These are phyloP conservation scores for Globisporangium barbulae DNA, from an alignment of 352 stramenopile genomes.

Conservation along the genomic window DNA sequence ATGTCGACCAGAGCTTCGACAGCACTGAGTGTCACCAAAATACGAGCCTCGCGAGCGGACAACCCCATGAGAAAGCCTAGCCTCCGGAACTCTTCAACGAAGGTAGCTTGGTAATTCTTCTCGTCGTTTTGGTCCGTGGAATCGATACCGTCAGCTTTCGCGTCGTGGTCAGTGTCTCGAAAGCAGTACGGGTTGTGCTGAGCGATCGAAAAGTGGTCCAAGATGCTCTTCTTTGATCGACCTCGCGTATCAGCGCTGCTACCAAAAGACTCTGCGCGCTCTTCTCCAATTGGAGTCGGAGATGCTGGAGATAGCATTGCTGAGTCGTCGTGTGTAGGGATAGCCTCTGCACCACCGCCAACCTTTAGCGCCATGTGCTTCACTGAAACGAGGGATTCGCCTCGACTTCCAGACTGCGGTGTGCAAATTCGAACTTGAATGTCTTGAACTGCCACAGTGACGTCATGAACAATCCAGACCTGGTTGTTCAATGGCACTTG, in stretches of 20 bases:
- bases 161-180: constrained; percentile 41
- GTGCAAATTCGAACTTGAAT: constrained; percentile 69
- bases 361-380: constrained; percentile 50
- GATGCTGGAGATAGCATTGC: neutral
- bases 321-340: constrained; percentile 27
- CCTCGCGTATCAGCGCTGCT: constrained; percentile 9
- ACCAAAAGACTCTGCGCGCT: constrained; percentile 5
- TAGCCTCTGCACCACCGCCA: constrained; percentile 31
- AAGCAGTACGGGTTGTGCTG: constrained; percentile 76
- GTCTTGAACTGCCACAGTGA: constrained; percentile 45
- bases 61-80: constrained; percentile 61
- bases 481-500: constrained; percentile 18
- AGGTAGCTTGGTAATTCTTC: constrained; percentile 21
- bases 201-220: constrained; percentile 70
- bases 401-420: constrained; percentile 54
- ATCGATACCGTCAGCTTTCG: neutral
- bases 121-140: constrained; percentile 14
- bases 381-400: constrained; percentile 58
- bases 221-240: constrained; percentile 53
- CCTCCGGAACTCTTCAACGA: constrained; percentile 46
- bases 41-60: constrained; percentile 46
- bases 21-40: constrained; percentile 57
- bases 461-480: constrained; percentile 42
- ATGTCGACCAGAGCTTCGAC: constrained; percentile 67
- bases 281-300: neutral